A percentile compares a stretch with the other conserved stretches of the same genome.
Evolutionary conservation across 2,329 filamentous ascomycete species (phyloP).

Genomic region (Ceratocystiopsis brevicomis): DNA sequence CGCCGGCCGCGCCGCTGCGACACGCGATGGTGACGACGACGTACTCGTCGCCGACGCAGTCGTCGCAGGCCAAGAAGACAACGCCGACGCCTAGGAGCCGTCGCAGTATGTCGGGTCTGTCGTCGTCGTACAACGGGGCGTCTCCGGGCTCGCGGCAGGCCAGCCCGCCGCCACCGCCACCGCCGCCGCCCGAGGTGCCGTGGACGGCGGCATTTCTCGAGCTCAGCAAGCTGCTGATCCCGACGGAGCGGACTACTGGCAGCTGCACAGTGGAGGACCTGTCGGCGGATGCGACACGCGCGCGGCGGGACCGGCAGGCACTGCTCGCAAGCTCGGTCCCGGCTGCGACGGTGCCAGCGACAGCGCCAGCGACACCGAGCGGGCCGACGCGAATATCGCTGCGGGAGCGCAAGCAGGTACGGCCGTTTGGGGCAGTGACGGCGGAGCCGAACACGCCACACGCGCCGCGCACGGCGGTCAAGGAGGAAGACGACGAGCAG

Average conservation of each 20-base stretch:
- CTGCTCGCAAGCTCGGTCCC: constrained; percentile 18
- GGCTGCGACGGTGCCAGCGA: not conserved
- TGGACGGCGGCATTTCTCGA: constrained; percentile 77
- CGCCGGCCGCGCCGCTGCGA: constrained; percentile 14
- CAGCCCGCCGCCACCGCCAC: constrained; percentile 25
- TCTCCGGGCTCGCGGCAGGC: constrained; percentile 13
- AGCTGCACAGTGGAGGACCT: constrained; percentile 68
- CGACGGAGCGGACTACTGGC: constrained; percentile 50
- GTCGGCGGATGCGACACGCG: constrained; percentile 44
- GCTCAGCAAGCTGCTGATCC: constrained; percentile 65
- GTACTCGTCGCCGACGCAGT: constrained; percentile 74
- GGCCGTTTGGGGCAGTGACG: constrained; percentile 25
- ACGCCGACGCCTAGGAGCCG: constrained; percentile 37
- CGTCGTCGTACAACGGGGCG: constrained; percentile 17
- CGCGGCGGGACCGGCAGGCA: constrained; percentile 45
- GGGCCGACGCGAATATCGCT: constrained; percentile 50
- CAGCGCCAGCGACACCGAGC: constrained; percentile 12
- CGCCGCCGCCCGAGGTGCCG: constrained; percentile 61
- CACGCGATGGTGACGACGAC: constrained; percentile 42
- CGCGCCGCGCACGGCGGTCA: constrained; percentile 14
- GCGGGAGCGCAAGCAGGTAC: constrained; percentile 46
- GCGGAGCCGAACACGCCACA: not conserved
- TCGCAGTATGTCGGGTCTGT: constrained; percentile 40
- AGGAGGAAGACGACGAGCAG: constrained; percentile 24
- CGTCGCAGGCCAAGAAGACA: constrained; percentile 65